phyloP scores from a whole-genome alignment of 2,329 filamentous ascomycete species.

The Clonostachys chloroleuca region DNA sequence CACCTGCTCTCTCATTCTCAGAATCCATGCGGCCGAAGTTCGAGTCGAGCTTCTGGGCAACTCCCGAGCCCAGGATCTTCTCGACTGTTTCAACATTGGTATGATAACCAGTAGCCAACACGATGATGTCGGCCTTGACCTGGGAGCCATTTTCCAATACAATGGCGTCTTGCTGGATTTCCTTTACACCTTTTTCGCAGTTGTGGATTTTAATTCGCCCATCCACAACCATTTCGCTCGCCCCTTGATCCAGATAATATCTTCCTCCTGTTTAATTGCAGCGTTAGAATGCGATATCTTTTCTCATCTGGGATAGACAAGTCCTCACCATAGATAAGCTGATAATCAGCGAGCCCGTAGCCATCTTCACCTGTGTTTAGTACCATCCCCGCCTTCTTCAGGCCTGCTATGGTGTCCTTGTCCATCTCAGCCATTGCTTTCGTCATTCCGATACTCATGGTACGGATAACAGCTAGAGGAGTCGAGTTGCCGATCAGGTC shows the following conservation, averaged over 20 bases:
- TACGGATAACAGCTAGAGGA: conserved; percentile 38
- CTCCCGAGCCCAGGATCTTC: conserved; percentile 24
- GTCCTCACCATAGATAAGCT: conserved; percentile 17
- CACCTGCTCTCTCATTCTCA: conserved; percentile 15
- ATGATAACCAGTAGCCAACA: conserved; percentile 34
- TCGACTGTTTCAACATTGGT: conserved; percentile 24
- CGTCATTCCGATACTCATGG: conserved; percentile 34
- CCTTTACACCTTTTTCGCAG: conserved; percentile 18
- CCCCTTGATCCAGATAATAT: conserved; percentile 37
- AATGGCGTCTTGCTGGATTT: conserved; percentile 16
- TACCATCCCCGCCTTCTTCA: conserved; percentile 48
- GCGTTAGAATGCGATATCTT: no score
- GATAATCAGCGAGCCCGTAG: conserved; percentile 51
- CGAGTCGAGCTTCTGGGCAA: conserved; percentile 18
- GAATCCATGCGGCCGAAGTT: conserved; percentile 27
- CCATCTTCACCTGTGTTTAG: conserved; percentile 48
- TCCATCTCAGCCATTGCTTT: conserved; percentile 34
- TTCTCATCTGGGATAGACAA: no score
- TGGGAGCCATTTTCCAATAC: conserved; percentile 21
- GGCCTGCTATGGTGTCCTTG: conserved; percentile 32
- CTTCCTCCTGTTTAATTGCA: conserved; percentile 17
- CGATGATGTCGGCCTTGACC: conserved; percentile 30
- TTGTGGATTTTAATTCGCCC: conserved; percentile 30
- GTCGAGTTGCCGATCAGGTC: conserved; percentile 42
- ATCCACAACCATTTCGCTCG: conserved; percentile 28